These are phyloP conservation scores for Diaporthe amygdali DNA, from an alignment of 2,329 filamentous ascomycete species.

Conservation along the genomic window DNA sequence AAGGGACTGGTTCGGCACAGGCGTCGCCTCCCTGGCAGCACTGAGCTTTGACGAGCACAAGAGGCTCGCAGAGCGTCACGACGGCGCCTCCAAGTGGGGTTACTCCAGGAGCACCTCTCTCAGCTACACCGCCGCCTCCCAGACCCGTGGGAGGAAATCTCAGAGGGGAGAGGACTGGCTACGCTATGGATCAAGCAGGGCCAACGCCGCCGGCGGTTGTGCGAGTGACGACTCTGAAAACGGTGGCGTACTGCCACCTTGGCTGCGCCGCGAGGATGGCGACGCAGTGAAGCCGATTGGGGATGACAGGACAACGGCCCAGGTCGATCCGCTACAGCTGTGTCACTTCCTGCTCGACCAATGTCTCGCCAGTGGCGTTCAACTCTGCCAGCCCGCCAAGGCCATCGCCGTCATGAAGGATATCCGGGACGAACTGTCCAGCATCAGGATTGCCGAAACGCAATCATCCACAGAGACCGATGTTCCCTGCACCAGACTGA, in stretches of 20 bases:
- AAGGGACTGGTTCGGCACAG: conserved; percentile 71
- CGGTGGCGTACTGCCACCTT: conserved; percentile 46
- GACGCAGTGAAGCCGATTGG: conserved; percentile 67
- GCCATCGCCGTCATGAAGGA: conserved; percentile 60
- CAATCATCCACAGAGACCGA: conserved; percentile 50
- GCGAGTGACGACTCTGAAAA: conserved; percentile 28
- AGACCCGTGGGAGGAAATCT: conserved; percentile 34
- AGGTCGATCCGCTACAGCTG: conserved; percentile 71
- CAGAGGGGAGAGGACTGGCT: conserved; percentile 69
- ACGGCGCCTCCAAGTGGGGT: conserved; percentile 59
- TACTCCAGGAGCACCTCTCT: conserved; percentile 62
- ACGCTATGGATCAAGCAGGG: conserved; percentile 66
- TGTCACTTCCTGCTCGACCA: conserved; percentile 68
- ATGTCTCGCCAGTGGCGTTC: conserved; percentile 65
- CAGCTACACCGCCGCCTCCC: conserved; percentile 45
- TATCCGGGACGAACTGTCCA: conserved; percentile 52
- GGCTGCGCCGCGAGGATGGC: conserved; percentile 62
- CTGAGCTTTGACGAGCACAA: conserved; percentile 74
- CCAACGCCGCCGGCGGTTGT: conserved; percentile 50
- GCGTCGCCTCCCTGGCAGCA: conserved; percentile 62
- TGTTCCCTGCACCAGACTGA: conserved; percentile 67
- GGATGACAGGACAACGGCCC: conserved; percentile 63
- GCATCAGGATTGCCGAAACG: conserved; percentile 54
- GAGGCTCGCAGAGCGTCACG: conserved; percentile 63
- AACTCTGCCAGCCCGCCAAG: conserved; percentile 68